Conservation (phyloP, 345 rosid species). For the Eucalyptus decipiens region DNA sequence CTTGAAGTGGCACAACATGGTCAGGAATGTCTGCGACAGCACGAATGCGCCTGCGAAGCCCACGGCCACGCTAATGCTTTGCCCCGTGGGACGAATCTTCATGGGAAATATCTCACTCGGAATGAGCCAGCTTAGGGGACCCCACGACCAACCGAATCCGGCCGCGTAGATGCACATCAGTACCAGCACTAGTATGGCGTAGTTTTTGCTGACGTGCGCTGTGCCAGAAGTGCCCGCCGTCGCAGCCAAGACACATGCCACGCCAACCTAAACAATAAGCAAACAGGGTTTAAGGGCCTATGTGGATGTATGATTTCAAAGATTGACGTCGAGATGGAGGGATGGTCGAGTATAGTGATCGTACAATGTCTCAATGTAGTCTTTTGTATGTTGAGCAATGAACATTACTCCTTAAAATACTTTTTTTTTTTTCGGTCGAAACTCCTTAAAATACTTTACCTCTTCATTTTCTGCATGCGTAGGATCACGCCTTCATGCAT, state of each 20-base stretch:
- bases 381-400: neutral
- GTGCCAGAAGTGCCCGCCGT: conserved; percentile 35
- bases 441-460: neutral
- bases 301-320: neutral
- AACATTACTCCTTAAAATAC: neutral
- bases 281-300: neutral
- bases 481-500: neutral
- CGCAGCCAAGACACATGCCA: conserved; percentile 20
- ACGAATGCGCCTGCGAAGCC: conserved; percentile 36
- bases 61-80: conserved; percentile 42
- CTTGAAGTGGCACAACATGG: conserved; percentile 59
- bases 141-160: conserved; percentile 80
- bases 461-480: neutral
- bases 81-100: conserved; percentile 50
- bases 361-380: neutral
- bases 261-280: neutral
- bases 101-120: conserved; percentile 66
- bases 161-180: conserved; percentile 52
- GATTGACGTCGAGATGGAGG: neutral
- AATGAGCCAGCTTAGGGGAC: conserved; percentile 49
- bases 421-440: too few species aligned
- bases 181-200: conserved; percentile 23
- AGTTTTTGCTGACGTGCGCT: conserved; percentile 17
- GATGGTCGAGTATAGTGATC: neutral
- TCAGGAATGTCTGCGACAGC: conserved; percentile 43